Conservation (phyloP, 441 rosid species). For the Euphorbia schlechtendalii region DNA sequence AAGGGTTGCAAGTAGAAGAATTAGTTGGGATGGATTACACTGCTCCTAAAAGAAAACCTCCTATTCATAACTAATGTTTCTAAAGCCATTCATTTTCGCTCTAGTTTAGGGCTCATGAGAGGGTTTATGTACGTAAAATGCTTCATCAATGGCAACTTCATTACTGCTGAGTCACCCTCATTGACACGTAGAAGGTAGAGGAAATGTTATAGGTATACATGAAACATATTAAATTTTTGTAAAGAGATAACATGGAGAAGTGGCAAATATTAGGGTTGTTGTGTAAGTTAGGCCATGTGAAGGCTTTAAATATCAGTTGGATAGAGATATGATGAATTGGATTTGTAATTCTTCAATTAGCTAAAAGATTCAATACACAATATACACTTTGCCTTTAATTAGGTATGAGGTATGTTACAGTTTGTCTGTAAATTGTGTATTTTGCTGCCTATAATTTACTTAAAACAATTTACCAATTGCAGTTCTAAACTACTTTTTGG, state of each 20-base stretch:
- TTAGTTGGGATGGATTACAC: constrained; percentile 44
- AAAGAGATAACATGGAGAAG: neutral
- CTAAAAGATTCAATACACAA: too few species aligned
- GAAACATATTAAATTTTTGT: neutral
- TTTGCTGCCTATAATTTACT: too few species aligned
- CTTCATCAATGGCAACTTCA: too few species aligned
- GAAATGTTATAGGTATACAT: neutral
- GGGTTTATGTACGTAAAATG: too few species aligned
- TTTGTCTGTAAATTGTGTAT: too few species aligned
- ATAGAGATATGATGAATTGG: neutral
- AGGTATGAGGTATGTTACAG: too few species aligned
- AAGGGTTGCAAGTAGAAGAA: constrained; percentile 26
- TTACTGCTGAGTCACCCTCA: too few species aligned
- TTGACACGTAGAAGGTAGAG: too few species aligned
- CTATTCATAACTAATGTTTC: constrained; percentile 45
- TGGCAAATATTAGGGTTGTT: neutral
- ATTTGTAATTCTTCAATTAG: constrained; percentile 8
- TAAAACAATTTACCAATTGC: too few species aligned
- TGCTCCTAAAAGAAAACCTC: constrained; percentile 57
- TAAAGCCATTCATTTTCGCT: neutral
- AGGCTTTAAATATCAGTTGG: neutral
- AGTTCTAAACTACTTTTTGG: too few species aligned
- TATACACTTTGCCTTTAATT: too few species aligned
- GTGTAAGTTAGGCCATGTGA: constrained; percentile 6
- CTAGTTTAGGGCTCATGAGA: too few species aligned